Evolutionary conservation across 2,329 filamentous ascomycete genomes (phyloP).

Genomic region (Trichoderma aggressivum): DNA sequence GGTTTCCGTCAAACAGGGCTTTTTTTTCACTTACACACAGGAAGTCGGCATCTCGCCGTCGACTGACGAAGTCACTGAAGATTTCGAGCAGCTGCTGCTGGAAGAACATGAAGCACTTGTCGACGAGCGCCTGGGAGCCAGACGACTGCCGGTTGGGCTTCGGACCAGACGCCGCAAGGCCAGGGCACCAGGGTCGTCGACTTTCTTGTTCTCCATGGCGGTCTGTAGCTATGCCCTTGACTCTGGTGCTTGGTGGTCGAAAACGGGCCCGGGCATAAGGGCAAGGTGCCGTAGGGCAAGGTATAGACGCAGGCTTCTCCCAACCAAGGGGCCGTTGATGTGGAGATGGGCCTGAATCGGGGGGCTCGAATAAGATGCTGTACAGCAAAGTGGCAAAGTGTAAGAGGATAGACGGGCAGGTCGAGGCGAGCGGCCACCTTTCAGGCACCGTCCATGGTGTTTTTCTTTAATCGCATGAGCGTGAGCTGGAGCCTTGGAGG

Average conservation of each 20-base stretch:
- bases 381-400: background rate
- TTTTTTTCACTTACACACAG: slow-evolving; percentile 33
- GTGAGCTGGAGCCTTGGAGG: slow-evolving; percentile 24
- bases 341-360: slow-evolving; percentile 1
- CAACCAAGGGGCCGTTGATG: background rate
- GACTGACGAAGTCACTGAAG: slow-evolving; percentile 23
- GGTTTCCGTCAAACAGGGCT: background rate
- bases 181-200: slow-evolving; percentile 31
- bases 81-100: slow-evolving; percentile 24
- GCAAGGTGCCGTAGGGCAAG: background rate
- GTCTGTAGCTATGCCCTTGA: slow-evolving; percentile 14
- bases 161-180: slow-evolving; percentile 33
- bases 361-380: background rate
- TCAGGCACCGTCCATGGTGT: slow-evolving; percentile 23
- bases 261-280: background rate
- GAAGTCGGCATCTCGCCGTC: slow-evolving; percentile 27
- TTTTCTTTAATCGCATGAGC: slow-evolving; percentile 25
- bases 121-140: slow-evolving; percentile 32
- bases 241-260: slow-evolving; percentile 5
- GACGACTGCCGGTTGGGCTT: slow-evolving; percentile 31
- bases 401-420: background rate
- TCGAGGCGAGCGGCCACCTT: background rate
- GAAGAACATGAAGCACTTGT: slow-evolving; percentile 25
- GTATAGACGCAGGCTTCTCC: background rate
- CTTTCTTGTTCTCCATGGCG: slow-evolving; percentile 33